Percentiles rank a stretch among this genome's conserved stretches.
Evolutionary conservation across 139 green algal genomes (phyloP).

Genomic region (Chlorella sorokiniana): DNA sequence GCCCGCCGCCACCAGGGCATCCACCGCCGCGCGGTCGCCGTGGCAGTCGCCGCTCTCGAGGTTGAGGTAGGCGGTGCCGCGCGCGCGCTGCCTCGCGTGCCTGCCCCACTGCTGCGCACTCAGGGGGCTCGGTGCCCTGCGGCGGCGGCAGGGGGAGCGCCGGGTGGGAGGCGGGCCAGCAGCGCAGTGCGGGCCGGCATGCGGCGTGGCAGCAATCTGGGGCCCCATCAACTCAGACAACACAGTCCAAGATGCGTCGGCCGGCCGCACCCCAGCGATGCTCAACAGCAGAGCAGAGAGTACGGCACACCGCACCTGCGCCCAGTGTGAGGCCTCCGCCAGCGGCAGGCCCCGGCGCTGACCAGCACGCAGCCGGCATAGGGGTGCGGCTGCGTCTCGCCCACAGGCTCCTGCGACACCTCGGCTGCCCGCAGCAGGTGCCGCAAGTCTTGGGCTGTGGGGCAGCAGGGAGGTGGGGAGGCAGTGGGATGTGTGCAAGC

Average conservation of each 20-base stretch:
- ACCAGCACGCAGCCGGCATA: slow-evolving; percentile 82
- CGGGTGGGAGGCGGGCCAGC: background rate
- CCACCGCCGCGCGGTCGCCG: slow-evolving; percentile 75
- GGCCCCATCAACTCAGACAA: too few relatives aligned
- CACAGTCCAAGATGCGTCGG: too few relatives aligned
- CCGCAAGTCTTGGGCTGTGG: slow-evolving; percentile 1
- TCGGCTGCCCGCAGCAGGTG: slow-evolving; percentile 17
- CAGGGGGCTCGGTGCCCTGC: slow-evolving; percentile 72
- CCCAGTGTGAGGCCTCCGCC: slow-evolving; percentile 60
- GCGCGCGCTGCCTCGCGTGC: slow-evolving; percentile 46
- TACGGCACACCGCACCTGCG: slow-evolving; percentile 54
- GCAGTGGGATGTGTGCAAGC: background rate
- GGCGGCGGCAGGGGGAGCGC: background rate
- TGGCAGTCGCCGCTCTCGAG: slow-evolving; percentile 91
- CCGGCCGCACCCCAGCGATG: background rate
- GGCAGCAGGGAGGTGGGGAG: background rate
- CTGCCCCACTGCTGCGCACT: slow-evolving; percentile 61
- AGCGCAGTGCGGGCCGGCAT: background rate
- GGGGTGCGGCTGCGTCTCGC: slow-evolving; percentile 78
- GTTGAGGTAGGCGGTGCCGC: slow-evolving; percentile 91
- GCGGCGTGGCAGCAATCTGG: too few relatives aligned
- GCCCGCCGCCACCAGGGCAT: slow-evolving; percentile 72
- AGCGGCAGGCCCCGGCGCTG: slow-evolving; percentile 43
- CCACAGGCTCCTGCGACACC: slow-evolving; percentile 29
- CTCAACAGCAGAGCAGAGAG: too few relatives aligned